phyloP scores from a whole-genome alignment of 805 yeast genomes.

The Naumovozyma castellii region DNA sequence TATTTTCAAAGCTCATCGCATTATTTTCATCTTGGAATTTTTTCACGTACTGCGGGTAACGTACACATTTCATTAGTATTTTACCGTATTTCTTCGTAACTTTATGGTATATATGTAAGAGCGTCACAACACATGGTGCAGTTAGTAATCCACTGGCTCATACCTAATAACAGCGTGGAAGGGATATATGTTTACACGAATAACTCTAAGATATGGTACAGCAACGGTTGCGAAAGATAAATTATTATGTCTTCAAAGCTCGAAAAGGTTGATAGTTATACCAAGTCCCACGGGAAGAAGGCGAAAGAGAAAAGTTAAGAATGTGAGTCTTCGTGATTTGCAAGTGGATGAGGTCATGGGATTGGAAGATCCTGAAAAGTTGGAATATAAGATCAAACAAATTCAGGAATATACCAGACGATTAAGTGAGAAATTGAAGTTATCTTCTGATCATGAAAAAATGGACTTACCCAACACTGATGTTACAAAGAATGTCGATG shows the following conservation, averaged over 20 bases:
- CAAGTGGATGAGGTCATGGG: conserved; percentile 5
- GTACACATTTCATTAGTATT: neutral
- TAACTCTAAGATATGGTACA: neutral
- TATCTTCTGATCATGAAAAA: conserved; percentile 6
- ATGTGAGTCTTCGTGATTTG: conserved; percentile 9
- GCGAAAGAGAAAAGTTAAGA: conserved; percentile 5
- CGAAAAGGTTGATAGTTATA: conserved; percentile 6
- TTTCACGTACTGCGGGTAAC: neutral
- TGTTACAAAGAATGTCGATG: conserved; percentile 2
- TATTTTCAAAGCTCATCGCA: neutral
- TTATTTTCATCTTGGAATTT: no score
- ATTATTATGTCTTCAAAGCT: neutral
- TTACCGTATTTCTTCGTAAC: neutral
- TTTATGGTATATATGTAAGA: no score
- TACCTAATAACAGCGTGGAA: no score
- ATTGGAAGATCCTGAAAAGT: conserved; percentile 9
- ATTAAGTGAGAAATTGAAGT: conserved; percentile 9
- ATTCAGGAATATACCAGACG: conserved; percentile 22
- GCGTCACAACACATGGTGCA: no score
- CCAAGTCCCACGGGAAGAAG: conserved; percentile 6
- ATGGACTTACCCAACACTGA: conserved; percentile 2
- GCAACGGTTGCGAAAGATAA: neutral
- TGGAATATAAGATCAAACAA: conserved; percentile 23
- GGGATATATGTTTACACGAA: no score
- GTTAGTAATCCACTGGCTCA: no score